Percentiles rank a stretch among this genome's conserved stretches.
phyloP scores from a whole-genome alignment of 768 basidiomycete genomes.

The Cubamyces lactineus region DNA sequence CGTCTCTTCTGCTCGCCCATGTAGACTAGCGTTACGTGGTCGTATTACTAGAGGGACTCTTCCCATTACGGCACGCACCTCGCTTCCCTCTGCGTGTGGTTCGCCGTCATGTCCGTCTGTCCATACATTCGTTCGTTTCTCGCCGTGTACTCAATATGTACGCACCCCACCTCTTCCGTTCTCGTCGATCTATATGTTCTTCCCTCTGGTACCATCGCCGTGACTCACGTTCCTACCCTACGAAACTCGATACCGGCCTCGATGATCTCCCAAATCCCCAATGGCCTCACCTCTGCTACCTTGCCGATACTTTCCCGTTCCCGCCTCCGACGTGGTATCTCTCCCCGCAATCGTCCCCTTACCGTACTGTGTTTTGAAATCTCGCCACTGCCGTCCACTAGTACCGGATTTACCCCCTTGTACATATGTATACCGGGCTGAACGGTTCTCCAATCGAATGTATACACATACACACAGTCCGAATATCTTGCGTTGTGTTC shows the following conservation, averaged over 20 bases:
- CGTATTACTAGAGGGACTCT: conserved; percentile 24
- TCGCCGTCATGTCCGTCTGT: too few relatives aligned
- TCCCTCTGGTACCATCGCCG: conserved; percentile 9
- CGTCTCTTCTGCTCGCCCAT: conserved; percentile 21
- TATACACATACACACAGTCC: conserved; percentile 6
- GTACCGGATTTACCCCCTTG: conserved; percentile 14
- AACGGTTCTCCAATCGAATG: conserved; percentile 4
- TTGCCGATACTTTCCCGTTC: background rate
- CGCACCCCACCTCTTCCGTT: background rate
- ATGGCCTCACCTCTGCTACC: background rate
- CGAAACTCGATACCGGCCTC: conserved; percentile 16
- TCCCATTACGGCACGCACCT: background rate
- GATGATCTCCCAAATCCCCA: background rate
- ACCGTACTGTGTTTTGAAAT: conserved; percentile 22
- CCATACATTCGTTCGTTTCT: conserved; percentile 1
- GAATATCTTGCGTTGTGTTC: background rate
- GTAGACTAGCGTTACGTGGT: conserved; percentile 26
- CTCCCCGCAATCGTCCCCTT: conserved; percentile 1
- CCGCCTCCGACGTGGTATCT: background rate
- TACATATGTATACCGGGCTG: conserved; percentile 19
- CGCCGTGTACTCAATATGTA: conserved; percentile 11
- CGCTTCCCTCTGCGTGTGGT: background rate
- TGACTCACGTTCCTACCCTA: conserved; percentile 12
- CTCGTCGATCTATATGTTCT: background rate
- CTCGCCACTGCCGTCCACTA: background rate